These are phyloP conservation scores for Fraxinus albicans DNA, from an alignment of 305 asterid genomes.

Conservation along the genomic window DNA sequence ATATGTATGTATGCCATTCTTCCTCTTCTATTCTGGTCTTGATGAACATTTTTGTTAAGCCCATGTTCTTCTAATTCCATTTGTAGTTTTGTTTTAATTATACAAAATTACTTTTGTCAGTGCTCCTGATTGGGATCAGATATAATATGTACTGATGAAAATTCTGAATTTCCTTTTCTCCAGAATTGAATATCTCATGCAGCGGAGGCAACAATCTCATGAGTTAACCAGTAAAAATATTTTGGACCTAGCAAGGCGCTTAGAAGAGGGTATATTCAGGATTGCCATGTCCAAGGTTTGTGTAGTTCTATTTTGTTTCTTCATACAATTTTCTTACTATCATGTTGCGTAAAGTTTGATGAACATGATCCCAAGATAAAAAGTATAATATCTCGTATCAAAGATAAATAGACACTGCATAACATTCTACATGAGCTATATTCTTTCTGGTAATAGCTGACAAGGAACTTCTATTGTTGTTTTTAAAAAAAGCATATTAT, in stretches of 20 bases:
- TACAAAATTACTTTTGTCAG: neutral
- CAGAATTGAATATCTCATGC: conserved; percentile 70
- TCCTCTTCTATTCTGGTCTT: conserved; percentile 2
- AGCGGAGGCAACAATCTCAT: conserved; percentile 56
- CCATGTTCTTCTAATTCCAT: neutral
- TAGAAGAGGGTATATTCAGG: conserved; percentile 83
- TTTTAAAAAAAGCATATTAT: conserved; percentile 1
- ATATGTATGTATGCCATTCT: neutral
- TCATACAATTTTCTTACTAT: conserved; percentile 13
- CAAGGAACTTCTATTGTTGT: neutral
- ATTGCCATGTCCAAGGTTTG: conserved; percentile 70
- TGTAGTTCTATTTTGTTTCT: conserved; percentile 16
- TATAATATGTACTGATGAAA: conserved; percentile 21
- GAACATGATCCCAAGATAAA: neutral
- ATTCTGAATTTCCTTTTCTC: conserved; percentile 35
- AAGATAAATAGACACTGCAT: neutral
- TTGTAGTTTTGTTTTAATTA: neutral
- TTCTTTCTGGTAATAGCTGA: conserved; percentile 10
- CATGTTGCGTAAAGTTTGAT: neutral
- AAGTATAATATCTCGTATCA: neutral
- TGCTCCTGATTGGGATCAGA: conserved; percentile 5
- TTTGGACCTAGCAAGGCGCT: conserved; percentile 71
- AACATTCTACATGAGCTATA: neutral
- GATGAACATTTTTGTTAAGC: neutral
- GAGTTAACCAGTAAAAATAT: conserved; percentile 54